Conservation (phyloP, 805 yeast species). For the Ascoidea asiatica region DNA sequence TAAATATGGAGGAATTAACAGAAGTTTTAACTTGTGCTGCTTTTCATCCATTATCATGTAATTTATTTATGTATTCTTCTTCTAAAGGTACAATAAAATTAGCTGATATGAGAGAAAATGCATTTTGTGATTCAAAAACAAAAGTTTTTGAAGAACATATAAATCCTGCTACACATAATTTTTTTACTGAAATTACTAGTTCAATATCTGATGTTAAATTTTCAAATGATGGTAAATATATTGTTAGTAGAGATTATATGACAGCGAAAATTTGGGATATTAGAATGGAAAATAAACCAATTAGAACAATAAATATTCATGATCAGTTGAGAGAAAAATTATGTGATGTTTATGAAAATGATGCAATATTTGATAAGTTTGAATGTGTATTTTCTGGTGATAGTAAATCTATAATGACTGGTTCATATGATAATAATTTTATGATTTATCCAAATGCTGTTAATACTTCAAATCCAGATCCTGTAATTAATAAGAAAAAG, state of each 20-base stretch:
- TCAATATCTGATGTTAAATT: slow-evolving; percentile 90
- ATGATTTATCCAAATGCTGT: slow-evolving; percentile 89
- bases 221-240: slow-evolving; percentile 82
- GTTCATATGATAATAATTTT: slow-evolving; percentile 92
- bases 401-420: slow-evolving; percentile 85
- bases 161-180: slow-evolving; percentile 87
- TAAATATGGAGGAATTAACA: slow-evolving; percentile 96
- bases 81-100: slow-evolving; percentile 92
- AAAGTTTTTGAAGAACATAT: slow-evolving; percentile 82
- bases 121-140: slow-evolving; percentile 84
- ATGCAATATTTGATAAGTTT: slow-evolving; percentile 95
- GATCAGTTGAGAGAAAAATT: slow-evolving; percentile 86
- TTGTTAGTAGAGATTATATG: slow-evolving; percentile 95
- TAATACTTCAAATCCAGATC: slow-evolving; percentile 32
- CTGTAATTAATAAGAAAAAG: slow-evolving; percentile 93
- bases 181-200: slow-evolving; percentile 93
- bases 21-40: slow-evolving; percentile 96
- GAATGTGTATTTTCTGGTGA: slow-evolving; percentile 95
- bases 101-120: slow-evolving; percentile 92
- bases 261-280: slow-evolving; percentile 97
- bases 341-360: slow-evolving; percentile 97
- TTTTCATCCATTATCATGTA: slow-evolving; percentile 89
- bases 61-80: slow-evolving; percentile 87
- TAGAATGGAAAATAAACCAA: slow-evolving; percentile 90
- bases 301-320: slow-evolving; percentile 89